A percentile compares a stretch with the other conserved stretches of the same genome.
phyloP scores from a whole-genome alignment of 306 rosid species.

The Fragaria iinumae region DNA sequence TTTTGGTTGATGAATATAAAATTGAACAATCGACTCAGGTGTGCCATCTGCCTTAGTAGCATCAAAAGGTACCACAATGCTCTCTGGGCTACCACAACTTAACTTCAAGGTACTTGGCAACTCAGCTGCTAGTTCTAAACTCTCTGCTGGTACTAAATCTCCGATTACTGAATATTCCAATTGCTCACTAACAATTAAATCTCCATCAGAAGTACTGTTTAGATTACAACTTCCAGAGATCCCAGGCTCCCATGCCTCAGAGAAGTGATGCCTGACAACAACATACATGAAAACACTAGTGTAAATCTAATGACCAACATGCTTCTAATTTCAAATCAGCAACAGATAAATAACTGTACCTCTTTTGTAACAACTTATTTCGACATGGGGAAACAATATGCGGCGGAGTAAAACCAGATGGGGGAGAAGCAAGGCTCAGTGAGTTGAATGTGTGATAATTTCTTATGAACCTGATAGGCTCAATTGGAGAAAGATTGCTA shows the following conservation, averaged over 20 bases:
- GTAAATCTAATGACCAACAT: not conserved
- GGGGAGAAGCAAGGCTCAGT: no score
- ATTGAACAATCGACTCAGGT: constrained; percentile 1
- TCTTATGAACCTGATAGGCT: no score
- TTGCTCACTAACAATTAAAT: constrained; percentile 3
- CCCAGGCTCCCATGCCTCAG: constrained; percentile 4
- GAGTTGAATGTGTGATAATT: no score
- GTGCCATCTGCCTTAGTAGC: not conserved
- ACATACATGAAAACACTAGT: not conserved
- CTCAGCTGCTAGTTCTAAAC: constrained; percentile 18
- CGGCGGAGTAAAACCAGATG: constrained; percentile 33
- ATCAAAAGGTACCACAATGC: constrained; percentile 9
- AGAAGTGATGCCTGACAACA: constrained; percentile 27
- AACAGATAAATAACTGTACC: constrained; percentile 7
- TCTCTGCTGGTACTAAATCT: not conserved
- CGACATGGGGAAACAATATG: constrained; percentile 19
- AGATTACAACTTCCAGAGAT: constrained; percentile 8
- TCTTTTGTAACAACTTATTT: constrained; percentile 25
- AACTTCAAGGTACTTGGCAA: constrained; percentile 25
- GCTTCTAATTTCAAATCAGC: not conserved
- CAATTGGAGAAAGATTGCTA: no score
- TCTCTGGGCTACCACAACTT: constrained; percentile 29
- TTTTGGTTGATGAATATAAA: not conserved
- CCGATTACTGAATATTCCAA: not conserved
- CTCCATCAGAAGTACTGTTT: constrained; percentile 6